These are phyloP conservation scores for Ogataea polymorpha DNA, from an alignment of 805 yeast species.

Conservation along the genomic window DNA sequence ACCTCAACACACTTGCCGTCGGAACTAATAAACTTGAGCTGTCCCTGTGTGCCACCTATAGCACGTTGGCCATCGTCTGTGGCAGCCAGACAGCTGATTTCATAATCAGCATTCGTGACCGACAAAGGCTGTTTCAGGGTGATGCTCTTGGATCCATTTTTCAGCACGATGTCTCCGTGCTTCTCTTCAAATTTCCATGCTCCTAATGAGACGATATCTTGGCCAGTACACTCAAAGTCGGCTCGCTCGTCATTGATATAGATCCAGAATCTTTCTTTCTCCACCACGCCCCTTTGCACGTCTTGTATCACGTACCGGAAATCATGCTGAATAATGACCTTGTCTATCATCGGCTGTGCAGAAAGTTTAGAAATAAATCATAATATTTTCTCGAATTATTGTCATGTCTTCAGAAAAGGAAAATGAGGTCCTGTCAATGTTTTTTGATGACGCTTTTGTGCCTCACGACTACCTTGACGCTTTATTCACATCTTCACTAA, in stretches of 20 bases:
- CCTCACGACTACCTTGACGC: constrained; percentile 68
- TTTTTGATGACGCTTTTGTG: constrained; percentile 63
- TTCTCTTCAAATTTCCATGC: constrained; percentile 1
- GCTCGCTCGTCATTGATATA: constrained; percentile 8
- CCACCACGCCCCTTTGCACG: constrained; percentile 7
- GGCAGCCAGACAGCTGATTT: constrained; percentile 7
- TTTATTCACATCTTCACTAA: constrained; percentile 43
- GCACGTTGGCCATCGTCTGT: constrained; percentile 10
- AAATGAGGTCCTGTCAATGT: constrained; percentile 55
- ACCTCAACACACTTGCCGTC: not conserved
- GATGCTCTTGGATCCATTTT: not conserved
- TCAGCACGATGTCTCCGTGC: not conserved
- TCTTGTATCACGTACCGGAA: constrained; percentile 18
- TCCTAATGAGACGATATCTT: not conserved
- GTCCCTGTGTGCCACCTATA: constrained; percentile 19
- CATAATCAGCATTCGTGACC: not conserved
- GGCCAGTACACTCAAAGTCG: constrained; percentile 3
- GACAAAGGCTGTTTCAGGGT: not conserved
- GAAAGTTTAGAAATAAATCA: not conserved
- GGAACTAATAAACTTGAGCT: constrained; percentile 11
- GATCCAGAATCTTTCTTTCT: constrained; percentile 16
- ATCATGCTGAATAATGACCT: constrained; percentile 18
- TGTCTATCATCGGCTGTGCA: constrained; percentile 11
- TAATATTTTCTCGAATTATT: not conserved
- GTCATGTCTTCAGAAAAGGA: constrained; percentile 15